A percentile compares a stretch with the other conserved stretches of the same genome.
Conservation (phyloP, 1,284 basidiomycete genomes). For the Ustilago lituana region DNA sequence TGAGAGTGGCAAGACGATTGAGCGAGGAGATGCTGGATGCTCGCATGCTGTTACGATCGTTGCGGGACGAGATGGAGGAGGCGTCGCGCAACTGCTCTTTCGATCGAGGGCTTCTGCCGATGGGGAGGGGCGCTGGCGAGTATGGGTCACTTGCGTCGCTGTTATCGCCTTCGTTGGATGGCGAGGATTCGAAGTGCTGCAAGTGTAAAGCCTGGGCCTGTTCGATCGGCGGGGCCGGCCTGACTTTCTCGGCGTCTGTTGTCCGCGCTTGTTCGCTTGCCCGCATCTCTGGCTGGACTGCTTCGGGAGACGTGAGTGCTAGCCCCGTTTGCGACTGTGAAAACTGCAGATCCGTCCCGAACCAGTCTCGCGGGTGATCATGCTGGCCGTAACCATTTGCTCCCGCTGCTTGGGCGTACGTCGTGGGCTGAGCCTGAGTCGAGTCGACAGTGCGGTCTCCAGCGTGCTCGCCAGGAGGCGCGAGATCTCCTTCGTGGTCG, state of each 20-base stretch:
- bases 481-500: not conserved
- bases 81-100: constrained; percentile 32
- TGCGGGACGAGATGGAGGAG: constrained; percentile 22
- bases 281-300: constrained; percentile 28
- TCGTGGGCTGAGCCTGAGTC: not conserved
- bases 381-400: not conserved
- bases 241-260: not conserved
- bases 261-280: not conserved
- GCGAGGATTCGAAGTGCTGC: constrained; percentile 21
- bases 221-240: not conserved
- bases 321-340: constrained; percentile 29
- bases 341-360: not conserved
- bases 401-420: not conserved
- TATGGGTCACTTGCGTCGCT: constrained; percentile 33
- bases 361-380: constrained; percentile 17
- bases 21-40: constrained; percentile 27
- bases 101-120: constrained; percentile 35
- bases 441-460: not conserved
- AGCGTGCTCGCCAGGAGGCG: not conserved
- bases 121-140: constrained; percentile 31
- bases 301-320: constrained; percentile 28
- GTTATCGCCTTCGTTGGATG: constrained; percentile 11
- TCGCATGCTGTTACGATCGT: constrained; percentile 17
- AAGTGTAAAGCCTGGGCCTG: constrained; percentile 13
- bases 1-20: constrained; percentile 22